A percentile compares a stretch with the other conserved stretches of the same genome.
phyloP scores from a whole-genome alignment of 2,329 filamentous ascomycete species.

The Arthrobotrys entomopaga region DNA sequence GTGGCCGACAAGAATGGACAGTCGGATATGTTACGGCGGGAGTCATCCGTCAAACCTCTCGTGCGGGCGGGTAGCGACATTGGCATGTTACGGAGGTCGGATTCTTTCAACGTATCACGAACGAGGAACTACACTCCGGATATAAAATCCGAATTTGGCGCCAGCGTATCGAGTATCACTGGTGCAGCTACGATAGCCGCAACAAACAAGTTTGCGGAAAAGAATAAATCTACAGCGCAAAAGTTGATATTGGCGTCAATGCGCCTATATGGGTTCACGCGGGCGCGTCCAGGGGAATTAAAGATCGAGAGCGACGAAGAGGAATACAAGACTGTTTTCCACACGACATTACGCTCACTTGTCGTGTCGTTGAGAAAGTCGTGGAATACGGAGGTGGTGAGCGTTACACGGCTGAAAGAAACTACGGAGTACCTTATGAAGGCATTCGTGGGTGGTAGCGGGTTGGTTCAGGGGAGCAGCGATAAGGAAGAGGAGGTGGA shows the following conservation, averaged over 20 bases:
- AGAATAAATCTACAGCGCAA: slow-evolving; percentile 33
- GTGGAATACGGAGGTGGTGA: slow-evolving; percentile 39
- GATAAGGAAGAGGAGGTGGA: slow-evolving; percentile 27
- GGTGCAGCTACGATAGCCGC: background rate
- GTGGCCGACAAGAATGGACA: slow-evolving; percentile 28
- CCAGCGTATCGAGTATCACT: background rate
- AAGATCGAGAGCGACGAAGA: slow-evolving; percentile 43
- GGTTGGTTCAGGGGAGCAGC: slow-evolving; percentile 33
- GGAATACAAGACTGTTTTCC: slow-evolving; percentile 43
- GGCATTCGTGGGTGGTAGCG: slow-evolving; percentile 41
- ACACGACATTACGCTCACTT: slow-evolving; percentile 34
- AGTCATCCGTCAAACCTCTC: slow-evolving; percentile 21
- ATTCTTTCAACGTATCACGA: slow-evolving; percentile 22
- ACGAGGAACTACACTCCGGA: slow-evolving; percentile 30
- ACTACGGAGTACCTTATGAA: slow-evolving; percentile 50
- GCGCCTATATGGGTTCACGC: slow-evolving; percentile 45
- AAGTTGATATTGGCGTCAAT: slow-evolving; percentile 47
- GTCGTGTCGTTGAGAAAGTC: slow-evolving; percentile 32
- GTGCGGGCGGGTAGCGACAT: slow-evolving; percentile 15
- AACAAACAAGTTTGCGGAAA: slow-evolving; percentile 34
- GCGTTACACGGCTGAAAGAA: slow-evolving; percentile 36
- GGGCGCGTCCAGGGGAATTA: slow-evolving; percentile 35
- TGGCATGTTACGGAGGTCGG: slow-evolving; percentile 26
- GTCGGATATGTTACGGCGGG: slow-evolving; percentile 18
- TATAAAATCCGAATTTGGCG: slow-evolving; percentile 17